phyloP scores from a whole-genome alignment of 2,329 filamentous ascomycete genomes.

The Xylariaceae sp. region DNA sequence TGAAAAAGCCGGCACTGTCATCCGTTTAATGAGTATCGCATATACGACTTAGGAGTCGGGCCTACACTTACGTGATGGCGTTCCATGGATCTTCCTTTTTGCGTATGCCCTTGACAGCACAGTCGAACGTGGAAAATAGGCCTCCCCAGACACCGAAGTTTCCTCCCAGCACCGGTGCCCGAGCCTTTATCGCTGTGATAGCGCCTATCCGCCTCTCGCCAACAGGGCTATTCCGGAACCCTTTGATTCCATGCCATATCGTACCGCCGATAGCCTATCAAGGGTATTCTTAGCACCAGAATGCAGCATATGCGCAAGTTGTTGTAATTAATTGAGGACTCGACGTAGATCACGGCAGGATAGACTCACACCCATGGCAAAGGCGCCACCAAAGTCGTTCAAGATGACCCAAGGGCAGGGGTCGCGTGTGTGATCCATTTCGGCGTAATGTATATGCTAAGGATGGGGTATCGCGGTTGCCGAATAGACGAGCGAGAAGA shows the following conservation, averaged over 20 bases:
- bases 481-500: not conserved
- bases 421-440: constrained; percentile 93
- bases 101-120: constrained; percentile 86
- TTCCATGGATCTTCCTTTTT: constrained; percentile 99
- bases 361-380: constrained; percentile 83
- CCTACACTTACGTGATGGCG: constrained; percentile 60
- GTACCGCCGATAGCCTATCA: constrained; percentile 31
- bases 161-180: constrained; percentile 90
- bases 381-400: constrained; percentile 96
- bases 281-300: not conserved
- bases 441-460: constrained; percentile 7
- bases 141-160: constrained; percentile 99
- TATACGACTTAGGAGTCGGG: not conserved
- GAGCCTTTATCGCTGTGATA: constrained; percentile 94
- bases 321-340: not conserved
- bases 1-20: constrained; percentile 82
- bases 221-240: constrained; percentile 82
- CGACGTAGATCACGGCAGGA: constrained; percentile 3
- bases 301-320: not conserved
- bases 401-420: constrained; percentile 95
- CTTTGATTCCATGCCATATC: constrained; percentile 54
- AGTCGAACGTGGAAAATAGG: constrained; percentile 93
- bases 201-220: constrained; percentile 94
- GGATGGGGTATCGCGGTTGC: constrained; percentile 1
- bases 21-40: not conserved